These are phyloP conservation scores for Venturia oleaginea DNA, from an alignment of 2,329 filamentous ascomycete species.

Conservation along the genomic window DNA sequence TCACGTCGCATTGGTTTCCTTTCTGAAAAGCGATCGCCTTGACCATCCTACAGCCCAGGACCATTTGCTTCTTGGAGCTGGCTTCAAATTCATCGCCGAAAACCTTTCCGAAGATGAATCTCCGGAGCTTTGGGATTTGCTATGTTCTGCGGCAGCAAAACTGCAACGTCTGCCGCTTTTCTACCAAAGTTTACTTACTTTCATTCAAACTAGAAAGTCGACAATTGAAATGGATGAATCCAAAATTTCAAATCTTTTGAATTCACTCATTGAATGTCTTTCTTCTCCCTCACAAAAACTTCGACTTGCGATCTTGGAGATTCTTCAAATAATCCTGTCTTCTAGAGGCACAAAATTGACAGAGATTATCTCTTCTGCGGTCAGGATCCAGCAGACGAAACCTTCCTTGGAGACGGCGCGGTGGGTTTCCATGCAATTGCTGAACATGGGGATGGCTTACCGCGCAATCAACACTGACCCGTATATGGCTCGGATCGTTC, in stretches of 20 bases:
- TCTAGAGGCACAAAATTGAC: constrained; percentile 40
- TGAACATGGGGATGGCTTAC: constrained; percentile 63
- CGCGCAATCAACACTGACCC: constrained; percentile 45
- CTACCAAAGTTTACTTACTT: constrained; percentile 48
- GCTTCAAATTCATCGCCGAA: constrained; percentile 62
- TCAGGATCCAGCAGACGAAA: constrained; percentile 71
- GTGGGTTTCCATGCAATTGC: constrained; percentile 73
- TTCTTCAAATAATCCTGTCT: constrained; percentile 55
- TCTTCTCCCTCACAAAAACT: constrained; percentile 66
- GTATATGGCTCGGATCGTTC: constrained; percentile 64
- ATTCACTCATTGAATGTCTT: constrained; percentile 62
- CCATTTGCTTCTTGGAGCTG: constrained; percentile 63
- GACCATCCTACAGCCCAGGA: constrained; percentile 16
- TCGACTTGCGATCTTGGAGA: constrained; percentile 61
- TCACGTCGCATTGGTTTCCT: constrained; percentile 18
- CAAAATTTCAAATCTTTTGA: constrained; percentile 53
- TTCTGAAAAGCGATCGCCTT: constrained; percentile 15
- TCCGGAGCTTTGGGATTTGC: constrained; percentile 49
- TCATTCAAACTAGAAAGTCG: constrained; percentile 19
- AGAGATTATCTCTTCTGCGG: constrained; percentile 53
- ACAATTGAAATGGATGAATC: constrained; percentile 33
- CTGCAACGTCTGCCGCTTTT: constrained; percentile 45
- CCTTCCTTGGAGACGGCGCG: constrained; percentile 68
- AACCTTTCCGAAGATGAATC: constrained; percentile 49
- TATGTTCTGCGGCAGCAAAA: constrained; percentile 40